Base-by-base conservation (phyloP, 164 flowering plant genomes). In the Macadamia integrifolia region DNA sequence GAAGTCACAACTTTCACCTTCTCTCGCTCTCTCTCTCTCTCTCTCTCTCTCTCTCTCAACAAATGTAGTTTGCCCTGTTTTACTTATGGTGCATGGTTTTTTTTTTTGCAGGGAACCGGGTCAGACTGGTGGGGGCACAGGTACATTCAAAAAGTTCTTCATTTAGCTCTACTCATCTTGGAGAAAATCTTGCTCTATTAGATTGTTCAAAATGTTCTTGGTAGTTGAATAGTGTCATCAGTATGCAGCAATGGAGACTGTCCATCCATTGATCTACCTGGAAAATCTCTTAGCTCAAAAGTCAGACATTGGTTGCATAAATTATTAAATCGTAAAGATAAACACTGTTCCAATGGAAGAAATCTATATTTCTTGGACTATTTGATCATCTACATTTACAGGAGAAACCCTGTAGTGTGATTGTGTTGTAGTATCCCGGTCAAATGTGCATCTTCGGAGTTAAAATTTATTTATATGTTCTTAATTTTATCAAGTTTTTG, bases 101-200 rank as follows among this genome's bases (percentile, higher is more conserved):
- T 23, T 23, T 23, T 23, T 69, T 73, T 82, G 75, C 87, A 87
- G 92, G 81, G 87, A 82, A 50, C 66, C 73, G 18, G 83, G 79
- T 60, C 86, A 80, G 75, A 77, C 86, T 71, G 86, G 83, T 71
- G 79, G 70, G 48, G 76, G 69, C 15, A 40, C 89, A 76, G 88
- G 91, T 87, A 72, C 30, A 8, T 4, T 29, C 9, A 40, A n/a
- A 17, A 46, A 9, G 49, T 1, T 68, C 44, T 46, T 6, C 32
- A 30, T 40, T 43, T 29, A 58, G 12, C 7, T 44, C 44, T 32
- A 23, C 30, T 50, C 30, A 49, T n/a, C 14, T 46, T 6, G 15
- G 32, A 15, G 52, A 59, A 31, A 9, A 15, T 35, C 15, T 53
- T 58, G 9, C 57, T 35, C 30, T 57, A 14, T 30, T 18, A 35